phyloP scores from a whole-genome alignment of 305 asterid species.

The Solanum chacoense region DNA sequence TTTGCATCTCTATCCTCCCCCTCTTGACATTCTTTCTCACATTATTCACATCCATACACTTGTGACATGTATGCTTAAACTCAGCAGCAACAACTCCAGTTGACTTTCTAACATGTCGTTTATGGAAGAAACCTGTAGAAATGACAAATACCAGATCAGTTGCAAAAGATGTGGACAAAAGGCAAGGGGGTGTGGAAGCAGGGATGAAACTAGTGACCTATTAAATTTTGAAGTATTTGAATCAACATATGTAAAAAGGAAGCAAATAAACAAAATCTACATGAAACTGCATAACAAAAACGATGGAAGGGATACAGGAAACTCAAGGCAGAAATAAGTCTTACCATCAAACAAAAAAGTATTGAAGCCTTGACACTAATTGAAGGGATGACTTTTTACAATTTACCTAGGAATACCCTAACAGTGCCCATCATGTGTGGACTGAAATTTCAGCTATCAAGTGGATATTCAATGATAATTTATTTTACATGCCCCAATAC shows the following conservation, averaged over 20 bases:
- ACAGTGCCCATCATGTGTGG: neutral
- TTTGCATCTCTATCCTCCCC: constrained; percentile 19
- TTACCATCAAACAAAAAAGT: neutral
- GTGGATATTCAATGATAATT: neutral
- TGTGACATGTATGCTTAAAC: constrained; percentile 49
- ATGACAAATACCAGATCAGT: neutral
- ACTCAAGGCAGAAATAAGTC: neutral
- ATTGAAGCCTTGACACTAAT: neutral
- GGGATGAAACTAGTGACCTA: neutral
- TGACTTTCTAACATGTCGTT: constrained; percentile 49
- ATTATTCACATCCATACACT: constrained; percentile 37
- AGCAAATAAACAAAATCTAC: neutral
- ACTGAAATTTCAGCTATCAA: neutral
- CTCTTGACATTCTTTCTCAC: constrained; percentile 24
- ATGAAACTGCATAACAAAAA: neutral
- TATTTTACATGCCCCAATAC: neutral
- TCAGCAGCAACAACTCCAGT: constrained; percentile 30
- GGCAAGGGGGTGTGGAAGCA: neutral
- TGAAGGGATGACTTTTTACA: neutral
- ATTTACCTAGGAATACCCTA: neutral
- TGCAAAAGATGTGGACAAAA: neutral
- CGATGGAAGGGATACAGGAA: neutral
- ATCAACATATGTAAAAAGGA: neutral
- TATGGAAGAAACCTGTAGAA: constrained; percentile 63
- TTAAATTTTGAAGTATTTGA: neutral